Conservation (phyloP, 169 alveolate genomes). For the Plasmodium cynomolgi region DNA sequence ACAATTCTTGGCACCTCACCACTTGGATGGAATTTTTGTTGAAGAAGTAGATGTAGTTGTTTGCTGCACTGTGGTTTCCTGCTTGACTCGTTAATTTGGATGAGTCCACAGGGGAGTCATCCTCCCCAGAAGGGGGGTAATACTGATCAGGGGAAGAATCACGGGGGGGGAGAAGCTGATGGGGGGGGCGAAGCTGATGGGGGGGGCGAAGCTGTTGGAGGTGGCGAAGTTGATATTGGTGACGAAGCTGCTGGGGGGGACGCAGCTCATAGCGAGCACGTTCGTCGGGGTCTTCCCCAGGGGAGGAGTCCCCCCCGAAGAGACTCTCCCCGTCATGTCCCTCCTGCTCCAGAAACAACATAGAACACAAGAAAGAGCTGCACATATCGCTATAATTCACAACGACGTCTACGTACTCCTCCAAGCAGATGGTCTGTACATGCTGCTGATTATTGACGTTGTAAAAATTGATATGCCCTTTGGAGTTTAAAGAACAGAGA, state of each 20-base stretch:
- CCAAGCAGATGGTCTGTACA: constrained; percentile 25
- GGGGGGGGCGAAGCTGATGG: neutral
- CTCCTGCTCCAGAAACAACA: neutral
- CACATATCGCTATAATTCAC: neutral
- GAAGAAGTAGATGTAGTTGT: constrained; percentile 22
- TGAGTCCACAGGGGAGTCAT: neutral
- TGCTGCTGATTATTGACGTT: constrained; percentile 56
- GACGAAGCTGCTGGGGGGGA: neutral
- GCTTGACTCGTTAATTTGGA: neutral
- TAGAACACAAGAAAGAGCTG: neutral
- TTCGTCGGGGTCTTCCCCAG: neutral
- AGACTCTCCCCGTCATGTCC: neutral
- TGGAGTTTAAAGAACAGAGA: constrained; percentile 18
- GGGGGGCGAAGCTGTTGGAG: neutral
- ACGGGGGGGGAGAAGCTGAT: neutral
- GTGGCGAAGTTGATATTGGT: too few species aligned
- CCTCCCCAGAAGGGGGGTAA: too few species aligned
- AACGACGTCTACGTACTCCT: neutral
- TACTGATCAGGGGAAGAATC: neutral
- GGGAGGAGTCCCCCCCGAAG: neutral
- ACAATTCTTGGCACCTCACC: constrained; percentile 29
- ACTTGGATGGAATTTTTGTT: constrained; percentile 6
- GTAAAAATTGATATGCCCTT: constrained; percentile 18
- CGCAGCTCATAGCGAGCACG: neutral
- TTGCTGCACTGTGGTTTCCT: neutral